phyloP scores from a whole-genome alignment of 805 yeast genomes.

The Jamesozyma piceae region DNA sequence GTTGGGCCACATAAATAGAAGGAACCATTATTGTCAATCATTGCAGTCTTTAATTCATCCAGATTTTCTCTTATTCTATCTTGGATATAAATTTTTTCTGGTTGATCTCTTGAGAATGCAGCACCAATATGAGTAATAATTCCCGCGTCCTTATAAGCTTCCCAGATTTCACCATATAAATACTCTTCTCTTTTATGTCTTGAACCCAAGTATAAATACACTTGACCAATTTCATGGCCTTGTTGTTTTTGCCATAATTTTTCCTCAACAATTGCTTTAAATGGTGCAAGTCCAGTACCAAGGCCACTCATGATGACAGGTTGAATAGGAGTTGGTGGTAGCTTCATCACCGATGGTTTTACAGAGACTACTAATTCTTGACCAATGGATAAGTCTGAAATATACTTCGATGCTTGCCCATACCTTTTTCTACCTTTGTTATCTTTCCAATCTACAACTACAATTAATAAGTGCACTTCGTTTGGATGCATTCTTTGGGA shows the following conservation, averaged over 20 bases:
- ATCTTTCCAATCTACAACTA: constrained; percentile 94
- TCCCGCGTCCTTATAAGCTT: constrained; percentile 88
- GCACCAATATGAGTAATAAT: constrained; percentile 91
- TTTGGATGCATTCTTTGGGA: constrained; percentile 88
- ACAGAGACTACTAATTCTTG: constrained; percentile 86
- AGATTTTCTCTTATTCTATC: constrained; percentile 79
- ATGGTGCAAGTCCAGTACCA: constrained; percentile 97
- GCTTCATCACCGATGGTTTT: constrained; percentile 93
- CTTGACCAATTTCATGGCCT: constrained; percentile 82
- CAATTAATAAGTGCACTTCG: constrained; percentile 83
- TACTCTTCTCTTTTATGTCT: constrained; percentile 94
- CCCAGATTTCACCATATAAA: constrained; percentile 94
- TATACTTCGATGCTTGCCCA: constrained; percentile 90
- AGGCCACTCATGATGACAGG: constrained; percentile 95
- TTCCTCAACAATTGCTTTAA: constrained; percentile 94
- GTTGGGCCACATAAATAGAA: constrained; percentile 98
- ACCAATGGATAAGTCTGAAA: constrained; percentile 71
- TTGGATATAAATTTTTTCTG: constrained; percentile 88
- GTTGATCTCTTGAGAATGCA: constrained; percentile 96
- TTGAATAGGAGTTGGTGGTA: constrained; percentile 77
- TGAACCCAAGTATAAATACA: constrained; percentile 82
- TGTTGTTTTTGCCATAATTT: constrained; percentile 87
- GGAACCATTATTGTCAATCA: constrained; percentile 70
- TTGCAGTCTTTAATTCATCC: constrained; percentile 65
- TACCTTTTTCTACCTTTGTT: constrained; percentile 73